phyloP scores from a whole-genome alignment of 495 filamentous ascomycete genomes.

The Pseudoneurospora amorphoporcata region DNA sequence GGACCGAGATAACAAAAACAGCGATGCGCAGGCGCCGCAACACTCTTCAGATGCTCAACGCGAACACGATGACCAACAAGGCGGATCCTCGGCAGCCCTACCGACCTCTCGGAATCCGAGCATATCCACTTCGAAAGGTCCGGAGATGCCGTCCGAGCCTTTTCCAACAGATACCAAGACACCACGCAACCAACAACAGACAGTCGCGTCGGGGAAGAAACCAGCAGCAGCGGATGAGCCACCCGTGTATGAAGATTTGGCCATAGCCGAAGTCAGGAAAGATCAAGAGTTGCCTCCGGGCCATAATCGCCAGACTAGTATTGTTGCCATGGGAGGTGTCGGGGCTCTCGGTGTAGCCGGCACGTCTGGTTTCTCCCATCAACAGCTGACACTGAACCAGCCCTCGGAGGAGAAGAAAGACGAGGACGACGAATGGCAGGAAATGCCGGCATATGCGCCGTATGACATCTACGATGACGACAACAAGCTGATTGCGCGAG shows the following conservation, averaged over 20 bases:
- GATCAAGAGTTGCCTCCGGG: conserved; percentile 4
- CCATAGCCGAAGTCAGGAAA: conserved; percentile 9
- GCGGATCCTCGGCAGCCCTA: background rate
- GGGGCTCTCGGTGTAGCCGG: conserved; percentile 8
- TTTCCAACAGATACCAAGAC: background rate
- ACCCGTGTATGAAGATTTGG: conserved; percentile 12
- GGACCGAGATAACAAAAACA: background rate
- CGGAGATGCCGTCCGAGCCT: background rate
- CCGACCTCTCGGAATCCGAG: background rate
- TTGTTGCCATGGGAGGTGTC: background rate
- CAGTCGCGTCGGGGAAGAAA: background rate
- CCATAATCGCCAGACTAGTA: conserved; percentile 23
- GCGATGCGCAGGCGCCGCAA: conserved; percentile 1
- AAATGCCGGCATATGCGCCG: conserved; percentile 85
- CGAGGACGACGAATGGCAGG: conserved; percentile 68
- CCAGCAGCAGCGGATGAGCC: conserved; percentile 8
- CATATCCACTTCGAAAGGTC: background rate
- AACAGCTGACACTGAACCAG: conserved; percentile 55
- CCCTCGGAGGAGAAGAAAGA: conserved; percentile 34
- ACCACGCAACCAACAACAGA: background rate
- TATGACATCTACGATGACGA: conserved; percentile 95
- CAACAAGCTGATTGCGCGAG: conserved; percentile 72
- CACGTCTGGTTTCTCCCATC: conserved; percentile 86
- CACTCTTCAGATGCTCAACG: conserved; percentile 2
- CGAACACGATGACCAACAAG: conserved; percentile 2